phyloP scores from a whole-genome alignment of 2,329 filamentous ascomycete species.

The Claviceps fusiformis region DNA sequence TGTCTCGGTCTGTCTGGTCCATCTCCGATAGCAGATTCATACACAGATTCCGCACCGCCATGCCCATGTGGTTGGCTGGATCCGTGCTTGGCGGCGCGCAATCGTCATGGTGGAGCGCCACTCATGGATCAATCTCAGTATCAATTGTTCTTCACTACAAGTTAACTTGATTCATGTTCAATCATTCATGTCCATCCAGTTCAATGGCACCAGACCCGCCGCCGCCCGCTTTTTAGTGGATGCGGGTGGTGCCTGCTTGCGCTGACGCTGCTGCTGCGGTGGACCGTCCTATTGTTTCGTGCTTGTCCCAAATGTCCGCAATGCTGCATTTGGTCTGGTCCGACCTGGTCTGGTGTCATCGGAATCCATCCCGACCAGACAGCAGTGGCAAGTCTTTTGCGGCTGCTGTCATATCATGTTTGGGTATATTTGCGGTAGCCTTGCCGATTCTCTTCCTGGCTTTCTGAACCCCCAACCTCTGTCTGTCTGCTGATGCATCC shows the following conservation, averaged over 20 bases:
- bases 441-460: no score
- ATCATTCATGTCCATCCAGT: no score
- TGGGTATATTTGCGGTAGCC: no score
- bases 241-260: background rate
- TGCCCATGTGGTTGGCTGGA: background rate
- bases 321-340: background rate
- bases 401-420: no score
- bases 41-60: background rate
- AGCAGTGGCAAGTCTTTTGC: no score
- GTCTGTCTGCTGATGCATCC: constrained; percentile 2
- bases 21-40: background rate
- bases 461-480: no score
- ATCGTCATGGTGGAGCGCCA: background rate
- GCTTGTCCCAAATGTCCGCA: background rate
- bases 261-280: background rate
- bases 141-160: no score
- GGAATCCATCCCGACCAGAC: no score
- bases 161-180: background rate
- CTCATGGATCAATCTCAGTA: no score
- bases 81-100: background rate
- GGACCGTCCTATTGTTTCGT: background rate
- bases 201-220: no score
- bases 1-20: no score
- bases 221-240: background rate
- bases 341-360: no score